Conservation (phyloP, 176 grass and related monocot species). For the Dendrocalamus sinicus region DNA sequence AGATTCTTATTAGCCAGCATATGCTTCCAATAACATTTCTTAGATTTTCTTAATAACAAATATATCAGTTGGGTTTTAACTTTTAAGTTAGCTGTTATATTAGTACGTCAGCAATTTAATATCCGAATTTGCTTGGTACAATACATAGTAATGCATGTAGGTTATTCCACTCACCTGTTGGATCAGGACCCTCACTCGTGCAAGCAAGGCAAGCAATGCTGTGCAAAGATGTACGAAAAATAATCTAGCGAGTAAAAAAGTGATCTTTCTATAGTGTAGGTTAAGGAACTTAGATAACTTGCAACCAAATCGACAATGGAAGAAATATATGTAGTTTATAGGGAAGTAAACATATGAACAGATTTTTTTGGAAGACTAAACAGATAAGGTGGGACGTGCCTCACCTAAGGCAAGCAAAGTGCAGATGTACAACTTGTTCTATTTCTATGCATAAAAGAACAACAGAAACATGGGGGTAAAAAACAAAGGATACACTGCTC, state of each 20-base stretch:
- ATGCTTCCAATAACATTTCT: constrained; percentile 32
- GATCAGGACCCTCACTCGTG: constrained; percentile 68
- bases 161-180: constrained; percentile 72
- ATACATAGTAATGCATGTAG: constrained; percentile 22
- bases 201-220: constrained; percentile 74
- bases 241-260: constrained; percentile 83
- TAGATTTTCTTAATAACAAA: neutral
- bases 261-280: constrained; percentile 72
- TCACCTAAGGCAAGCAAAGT: neutral
- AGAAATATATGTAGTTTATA: neutral
- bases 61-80: neutral
- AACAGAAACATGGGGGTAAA: neutral
- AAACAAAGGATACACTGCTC: constrained; percentile 84
- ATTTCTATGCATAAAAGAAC: neutral
- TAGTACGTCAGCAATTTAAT: neutral
- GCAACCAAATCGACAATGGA: constrained; percentile 25
- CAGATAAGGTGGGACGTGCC: constrained; percentile 12
- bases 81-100: neutral
- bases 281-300: constrained; percentile 54
- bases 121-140: constrained; percentile 14
- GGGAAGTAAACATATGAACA: neutral
- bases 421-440: neutral
- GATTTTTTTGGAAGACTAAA: neutral
- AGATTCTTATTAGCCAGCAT: constrained; percentile 17
- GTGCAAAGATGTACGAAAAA: constrained; percentile 80